Conservation (phyloP, 208 protist genomes). For the Endotrypanum monterogeii region DNA sequence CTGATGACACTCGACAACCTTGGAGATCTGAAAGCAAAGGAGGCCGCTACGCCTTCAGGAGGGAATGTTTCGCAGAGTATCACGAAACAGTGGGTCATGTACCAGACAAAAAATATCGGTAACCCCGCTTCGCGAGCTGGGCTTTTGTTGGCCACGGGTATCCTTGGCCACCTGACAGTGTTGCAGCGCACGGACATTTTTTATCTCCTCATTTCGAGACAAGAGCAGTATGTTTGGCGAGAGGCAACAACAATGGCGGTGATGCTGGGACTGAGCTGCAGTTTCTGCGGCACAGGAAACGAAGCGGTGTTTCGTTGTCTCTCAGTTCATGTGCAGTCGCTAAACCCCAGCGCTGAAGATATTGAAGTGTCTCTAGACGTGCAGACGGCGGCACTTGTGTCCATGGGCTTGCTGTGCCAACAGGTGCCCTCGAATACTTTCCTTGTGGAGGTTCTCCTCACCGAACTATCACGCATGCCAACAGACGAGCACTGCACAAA, state of each 20-base stretch:
- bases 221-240: constrained; percentile 63
- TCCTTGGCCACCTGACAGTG: constrained; percentile 75
- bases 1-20: not conserved
- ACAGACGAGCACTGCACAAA: constrained; percentile 86
- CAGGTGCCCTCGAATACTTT: constrained; percentile 60
- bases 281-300: constrained; percentile 80
- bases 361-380: constrained; percentile 87
- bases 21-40: not conserved
- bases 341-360: constrained; percentile 81
- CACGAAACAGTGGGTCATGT: constrained; percentile 85
- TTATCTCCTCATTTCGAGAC: constrained; percentile 69
- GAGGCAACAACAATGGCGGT: constrained; percentile 83
- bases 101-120: constrained; percentile 77
- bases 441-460: constrained; percentile 79
- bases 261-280: constrained; percentile 86
- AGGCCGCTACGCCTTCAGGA: not conserved
- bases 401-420: constrained; percentile 79
- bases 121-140: constrained; percentile 66
- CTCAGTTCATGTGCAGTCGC: constrained; percentile 81
- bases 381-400: constrained; percentile 77
- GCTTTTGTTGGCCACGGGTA: constrained; percentile 73
- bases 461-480: constrained; percentile 83
- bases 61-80: constrained; percentile 35
- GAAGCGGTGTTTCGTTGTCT: constrained; percentile 84
- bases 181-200: constrained; percentile 90